These are phyloP conservation scores for Nakazawaea siamensis DNA, from an alignment of 805 yeast species.

Conservation along the genomic window DNA sequence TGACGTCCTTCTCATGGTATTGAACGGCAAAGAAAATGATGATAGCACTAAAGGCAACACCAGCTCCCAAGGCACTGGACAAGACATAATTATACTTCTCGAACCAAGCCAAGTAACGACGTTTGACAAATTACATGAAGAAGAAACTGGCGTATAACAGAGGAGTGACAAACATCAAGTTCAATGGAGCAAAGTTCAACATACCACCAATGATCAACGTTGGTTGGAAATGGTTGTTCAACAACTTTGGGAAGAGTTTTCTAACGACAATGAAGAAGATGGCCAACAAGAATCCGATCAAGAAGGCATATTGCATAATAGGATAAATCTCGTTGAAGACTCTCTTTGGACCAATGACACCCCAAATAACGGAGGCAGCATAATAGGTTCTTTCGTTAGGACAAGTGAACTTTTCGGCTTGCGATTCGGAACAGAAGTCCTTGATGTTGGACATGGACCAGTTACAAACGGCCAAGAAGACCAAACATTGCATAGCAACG, in stretches of 20 bases:
- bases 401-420: constrained; percentile 31
- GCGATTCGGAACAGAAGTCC: constrained; percentile 25
- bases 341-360: constrained; percentile 10
- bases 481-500: constrained; percentile 21
- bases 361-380: constrained; percentile 29
- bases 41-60: constrained; percentile 51
- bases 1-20: constrained; percentile 30
- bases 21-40: constrained; percentile 44
- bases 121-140: constrained; percentile 43
- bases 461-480: constrained; percentile 24
- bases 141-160: constrained; percentile 28
- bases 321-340: constrained; percentile 45
- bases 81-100: constrained; percentile 43
- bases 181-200: constrained; percentile 39
- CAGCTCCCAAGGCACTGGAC: constrained; percentile 49
- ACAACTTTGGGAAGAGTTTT: constrained; percentile 17
- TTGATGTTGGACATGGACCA: constrained; percentile 25
- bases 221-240: constrained; percentile 35
- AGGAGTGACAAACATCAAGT: constrained; percentile 34
- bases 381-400: constrained; percentile 34
- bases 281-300: constrained; percentile 24
- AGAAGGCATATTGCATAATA: constrained; percentile 52
- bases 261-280: constrained; percentile 22
- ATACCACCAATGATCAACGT: constrained; percentile 46
- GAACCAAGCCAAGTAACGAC: constrained; percentile 49